phyloP scores from a whole-genome alignment of 2,329 filamentous ascomycete species.

The Catunica adiposa region DNA sequence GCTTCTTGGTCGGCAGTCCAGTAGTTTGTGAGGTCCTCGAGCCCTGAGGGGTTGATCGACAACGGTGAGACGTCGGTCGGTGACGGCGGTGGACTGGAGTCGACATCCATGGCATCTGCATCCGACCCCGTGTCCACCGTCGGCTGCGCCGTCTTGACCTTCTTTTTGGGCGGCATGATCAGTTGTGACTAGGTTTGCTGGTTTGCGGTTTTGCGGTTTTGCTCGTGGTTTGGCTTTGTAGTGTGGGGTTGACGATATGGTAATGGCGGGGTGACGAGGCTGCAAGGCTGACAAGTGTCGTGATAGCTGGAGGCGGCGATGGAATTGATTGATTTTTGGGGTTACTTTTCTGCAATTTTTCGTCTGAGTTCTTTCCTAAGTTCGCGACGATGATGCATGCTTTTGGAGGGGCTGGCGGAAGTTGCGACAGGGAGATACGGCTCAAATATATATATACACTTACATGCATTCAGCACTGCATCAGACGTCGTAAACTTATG shows the following conservation, averaged over 20 bases:
- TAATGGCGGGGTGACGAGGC: background rate
- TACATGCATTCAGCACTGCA: too few species aligned
- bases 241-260: background rate
- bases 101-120: slow-evolving; percentile 45
- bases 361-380: too few species aligned
- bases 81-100: slow-evolving; percentile 18
- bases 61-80: slow-evolving; percentile 5
- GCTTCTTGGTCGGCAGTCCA: slow-evolving; percentile 97
- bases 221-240: background rate
- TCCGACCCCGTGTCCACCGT: slow-evolving; percentile 34
- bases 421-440: too few species aligned
- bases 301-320: too few species aligned
- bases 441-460: too few species aligned
- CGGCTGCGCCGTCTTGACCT: slow-evolving; percentile 36
- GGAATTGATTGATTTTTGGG: too few species aligned
- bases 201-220: background rate
- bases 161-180: slow-evolving; percentile 55
- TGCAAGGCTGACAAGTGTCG: too few species aligned
- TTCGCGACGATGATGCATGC: too few species aligned
- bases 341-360: too few species aligned
- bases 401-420: too few species aligned
- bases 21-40: slow-evolving; percentile 36
- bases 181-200: too few species aligned
- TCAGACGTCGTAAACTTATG: too few species aligned
- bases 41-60: slow-evolving; percentile 8